Base-by-base conservation (phyloP, 2,329 filamentous ascomycete species). In the Cryphonectria parasitica region DNA sequence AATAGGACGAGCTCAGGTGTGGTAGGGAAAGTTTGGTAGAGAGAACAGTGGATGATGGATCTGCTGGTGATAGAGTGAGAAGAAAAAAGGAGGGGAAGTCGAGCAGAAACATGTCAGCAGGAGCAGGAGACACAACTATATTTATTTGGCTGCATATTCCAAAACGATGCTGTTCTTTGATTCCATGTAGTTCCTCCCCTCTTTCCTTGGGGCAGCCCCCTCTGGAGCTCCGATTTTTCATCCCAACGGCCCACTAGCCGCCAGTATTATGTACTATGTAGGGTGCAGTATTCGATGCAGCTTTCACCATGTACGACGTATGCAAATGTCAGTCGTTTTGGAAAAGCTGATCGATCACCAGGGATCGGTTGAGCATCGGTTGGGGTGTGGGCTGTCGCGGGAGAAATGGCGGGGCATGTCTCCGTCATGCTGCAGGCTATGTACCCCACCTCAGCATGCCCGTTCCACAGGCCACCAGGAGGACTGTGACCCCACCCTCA, bases 321-420 rank as follows among this genome's bases (percentile, higher is more conserved):
- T 63, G 61, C 61, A 63, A 43, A 45, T 66, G 52, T 45, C 25
- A 66, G 15, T n/a, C 17, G n/a, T 45, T 58, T 52, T 54, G 19
- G 25, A 13, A 63, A 63, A 63, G 36, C 39, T 49, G 41, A 49
- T 45, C 25, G 39, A 34, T 56, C 63, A 64, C 64, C 56, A 65
- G 52, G 60, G 64, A 72, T 72, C 67, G 64, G 43, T 62, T 60
- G 39, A 65, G 60, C 19, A 66, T 45, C 45, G 17, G 45, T 60
- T 58, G 61, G 67, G 67, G 39, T 49, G 69, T 64, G 39, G 60
- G 68, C 49, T 70, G 49, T 15, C 49, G 61, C 41, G 64, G 49
- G 68, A 64, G 43, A 67, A 67, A 60, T 72, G 69, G 70, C 54
- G 70, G 70, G 68, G 70, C 61, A 64, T 60, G 36, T 64, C 61